A percentile compares a stretch with the other conserved stretches of the same genome.
Evolutionary conservation across 768 basidiomycete species (phyloP).

Genomic region (Pleurotus tuoliensis): DNA sequence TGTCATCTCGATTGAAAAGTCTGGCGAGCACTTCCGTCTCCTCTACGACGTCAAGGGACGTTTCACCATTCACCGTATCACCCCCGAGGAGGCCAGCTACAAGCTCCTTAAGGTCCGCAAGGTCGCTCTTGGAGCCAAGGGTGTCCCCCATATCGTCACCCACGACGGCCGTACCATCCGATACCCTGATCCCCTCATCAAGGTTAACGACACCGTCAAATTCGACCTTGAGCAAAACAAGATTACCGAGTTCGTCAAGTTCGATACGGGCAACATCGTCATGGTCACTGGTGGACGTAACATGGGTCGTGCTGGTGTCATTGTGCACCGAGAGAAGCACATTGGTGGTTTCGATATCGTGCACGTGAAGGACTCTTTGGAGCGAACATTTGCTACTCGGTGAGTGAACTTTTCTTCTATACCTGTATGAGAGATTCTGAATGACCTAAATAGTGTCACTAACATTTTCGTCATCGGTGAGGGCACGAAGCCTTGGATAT

Average conservation of each 20-base stretch:
- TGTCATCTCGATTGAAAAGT: conserved; percentile 96
- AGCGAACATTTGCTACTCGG: conserved; percentile 97
- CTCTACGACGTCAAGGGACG: conserved; percentile 99
- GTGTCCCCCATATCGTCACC: conserved; percentile 95
- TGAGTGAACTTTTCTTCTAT: conserved; percentile 31
- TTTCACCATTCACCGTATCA: conserved; percentile 99
- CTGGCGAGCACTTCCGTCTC: conserved; percentile 98
- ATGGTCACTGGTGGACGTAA: conserved; percentile 99
- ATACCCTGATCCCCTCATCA: conserved; percentile 95
- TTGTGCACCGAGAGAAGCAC: conserved; percentile 96
- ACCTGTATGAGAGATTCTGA: not conserved
- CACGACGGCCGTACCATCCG: conserved; percentile 99
- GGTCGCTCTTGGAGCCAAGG: conserved; percentile 87
- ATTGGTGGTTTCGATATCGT: conserved; percentile 98
- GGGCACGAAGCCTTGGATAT: conserved; percentile 94
- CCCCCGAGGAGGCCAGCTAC: conserved; percentile 93
- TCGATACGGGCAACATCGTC: conserved; percentile 96
- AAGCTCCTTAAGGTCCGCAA: conserved; percentile 94
- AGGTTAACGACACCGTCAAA: conserved; percentile 96
- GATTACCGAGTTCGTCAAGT: conserved; percentile 90
- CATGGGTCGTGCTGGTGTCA: conserved; percentile 98
- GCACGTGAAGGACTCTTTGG: conserved; percentile 93
- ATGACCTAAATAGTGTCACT: conserved; percentile 55
- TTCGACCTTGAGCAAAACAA: conserved; percentile 94
- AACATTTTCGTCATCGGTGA: conserved; percentile 99